phyloP scores from a whole-genome alignment of 495 filamentous ascomycete species.

The Aspergillus sclerotiicarbonarius region DNA sequence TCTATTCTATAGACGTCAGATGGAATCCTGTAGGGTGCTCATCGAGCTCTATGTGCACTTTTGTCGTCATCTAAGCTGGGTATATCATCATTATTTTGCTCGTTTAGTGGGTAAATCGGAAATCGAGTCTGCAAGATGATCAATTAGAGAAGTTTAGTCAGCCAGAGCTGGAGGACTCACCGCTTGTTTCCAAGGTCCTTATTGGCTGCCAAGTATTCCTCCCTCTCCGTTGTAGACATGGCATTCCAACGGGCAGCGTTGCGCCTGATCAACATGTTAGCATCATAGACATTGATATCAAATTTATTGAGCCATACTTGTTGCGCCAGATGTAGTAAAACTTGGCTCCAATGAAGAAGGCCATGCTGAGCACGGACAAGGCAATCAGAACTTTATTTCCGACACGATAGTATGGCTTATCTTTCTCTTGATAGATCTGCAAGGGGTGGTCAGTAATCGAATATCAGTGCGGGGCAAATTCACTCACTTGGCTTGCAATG shows the following conservation, averaged over 20 bases:
- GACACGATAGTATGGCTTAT: slow-evolving; percentile 63
- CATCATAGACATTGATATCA: neutral
- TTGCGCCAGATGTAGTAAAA: slow-evolving; percentile 65
- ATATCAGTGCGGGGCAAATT: no score
- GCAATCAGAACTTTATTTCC: slow-evolving; percentile 66
- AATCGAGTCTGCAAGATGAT: slow-evolving; percentile 42
- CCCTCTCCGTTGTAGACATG: slow-evolving; percentile 60
- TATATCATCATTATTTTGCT: neutral
- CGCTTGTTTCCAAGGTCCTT: slow-evolving; percentile 70
- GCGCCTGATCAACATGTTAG: slow-evolving; percentile 22
- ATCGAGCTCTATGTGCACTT: neutral
- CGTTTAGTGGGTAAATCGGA: slow-evolving; percentile 49
- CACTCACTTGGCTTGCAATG: slow-evolving; percentile 57
- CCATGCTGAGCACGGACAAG: slow-evolving; percentile 51
- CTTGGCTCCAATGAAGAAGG: slow-evolving; percentile 56
- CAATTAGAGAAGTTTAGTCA: neutral
- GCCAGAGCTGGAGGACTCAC: slow-evolving; percentile 22
- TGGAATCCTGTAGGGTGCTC: neutral
- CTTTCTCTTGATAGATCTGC: slow-evolving; percentile 61
- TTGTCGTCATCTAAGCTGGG: neutral
- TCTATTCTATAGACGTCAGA: neutral
- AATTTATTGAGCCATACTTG: slow-evolving; percentile 26
- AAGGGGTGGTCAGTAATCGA: neutral
- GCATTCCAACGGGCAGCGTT: slow-evolving; percentile 52
- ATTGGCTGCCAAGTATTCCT: slow-evolving; percentile 63